Evolutionary conservation across 2,329 filamentous ascomycete species (phyloP), one percentile per base, ranked within the genome.

Genomic region (Chaetomium strumarium): DNA sequence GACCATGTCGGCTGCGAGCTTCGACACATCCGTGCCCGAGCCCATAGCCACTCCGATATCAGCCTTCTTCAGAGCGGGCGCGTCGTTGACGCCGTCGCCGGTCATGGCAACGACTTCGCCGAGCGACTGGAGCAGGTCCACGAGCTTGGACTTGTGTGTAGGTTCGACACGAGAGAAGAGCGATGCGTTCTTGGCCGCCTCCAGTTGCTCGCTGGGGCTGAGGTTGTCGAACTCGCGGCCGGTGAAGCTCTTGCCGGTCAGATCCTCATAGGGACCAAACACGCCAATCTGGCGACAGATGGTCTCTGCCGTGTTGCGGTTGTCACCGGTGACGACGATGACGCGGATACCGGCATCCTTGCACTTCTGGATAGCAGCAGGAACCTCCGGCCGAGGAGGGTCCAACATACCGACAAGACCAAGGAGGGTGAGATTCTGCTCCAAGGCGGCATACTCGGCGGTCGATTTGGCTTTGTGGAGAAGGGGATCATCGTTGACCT

Each of bases 21-120:
- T 96, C 55, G 93, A 89, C 30, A 99, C 93, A 68, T 99, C 93
- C 24, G 93, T 99, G 66, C 93, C 93, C 52, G 90, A 93, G 47
- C 93, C 95, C 93, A 99, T 99, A 53, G 93, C 95, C 57, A 99
- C 90, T 73, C 93, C 93, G 72, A 99, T 99, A 67, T 99, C 93
- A 36, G 93, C 89, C 76, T 96, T 97, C 80, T 99, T 99, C 65
- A 99, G 78, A 14, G 93, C 93, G 43, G 93, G 93, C 5, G 93
- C 93, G 70, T 99, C 93, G 66, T 99, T 99, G 70, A 99, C 93
- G 71, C 93, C 93, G 66, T 99, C 93, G 65, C 93, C 93, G 61
- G 93, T 99, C 93, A 99, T 99, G 61, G 93, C 93, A 58, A 99
- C 95, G 40, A 99, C 93, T 68, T 99, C 90, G 56, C 89, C 89